These are phyloP conservation scores for Prosopis cineraria DNA, from an alignment of 306 rosid genomes.

Conservation along the genomic window DNA sequence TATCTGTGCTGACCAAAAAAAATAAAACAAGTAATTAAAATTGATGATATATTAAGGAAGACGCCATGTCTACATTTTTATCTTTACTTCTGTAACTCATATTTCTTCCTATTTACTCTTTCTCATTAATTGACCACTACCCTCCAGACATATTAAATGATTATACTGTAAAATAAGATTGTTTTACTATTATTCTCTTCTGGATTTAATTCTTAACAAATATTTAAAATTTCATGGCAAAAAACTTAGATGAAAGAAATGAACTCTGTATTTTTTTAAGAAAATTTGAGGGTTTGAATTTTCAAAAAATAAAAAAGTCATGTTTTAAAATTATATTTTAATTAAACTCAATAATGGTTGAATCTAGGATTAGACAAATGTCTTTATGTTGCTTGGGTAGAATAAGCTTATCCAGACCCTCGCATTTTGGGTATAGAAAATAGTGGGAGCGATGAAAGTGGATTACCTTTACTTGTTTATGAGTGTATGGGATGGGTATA, in stretches of 20 bases:
- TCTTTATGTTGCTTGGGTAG: too few relatives aligned
- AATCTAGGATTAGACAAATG: too few relatives aligned
- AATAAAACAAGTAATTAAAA: background rate
- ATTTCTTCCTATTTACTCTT: slow-evolving; percentile 1
- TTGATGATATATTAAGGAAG: background rate
- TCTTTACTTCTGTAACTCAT: background rate
- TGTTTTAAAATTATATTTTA: too few relatives aligned
- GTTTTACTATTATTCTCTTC: background rate
- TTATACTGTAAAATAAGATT: background rate
- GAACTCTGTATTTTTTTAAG: too few relatives aligned
- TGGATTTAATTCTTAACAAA: background rate
- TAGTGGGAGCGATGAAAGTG: slow-evolving; percentile 25
- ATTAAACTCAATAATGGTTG: too few relatives aligned
- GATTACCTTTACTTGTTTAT: slow-evolving; percentile 24
- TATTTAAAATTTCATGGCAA: too few relatives aligned
- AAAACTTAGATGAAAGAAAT: too few relatives aligned
- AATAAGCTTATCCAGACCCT: background rate
- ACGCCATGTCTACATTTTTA: background rate
- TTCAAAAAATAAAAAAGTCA: too few relatives aligned
- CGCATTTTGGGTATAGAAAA: background rate
- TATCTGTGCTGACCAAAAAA: background rate
- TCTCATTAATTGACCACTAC: background rate
- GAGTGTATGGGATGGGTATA: background rate
- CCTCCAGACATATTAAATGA: background rate
- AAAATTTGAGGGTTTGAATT: too few relatives aligned